A percentile compares a stretch with the other conserved stretches of the same genome.
These are phyloP conservation scores for Penicillium roqueforti DNA, from an alignment of 495 filamentous ascomycete genomes.

Conservation along the genomic window DNA sequence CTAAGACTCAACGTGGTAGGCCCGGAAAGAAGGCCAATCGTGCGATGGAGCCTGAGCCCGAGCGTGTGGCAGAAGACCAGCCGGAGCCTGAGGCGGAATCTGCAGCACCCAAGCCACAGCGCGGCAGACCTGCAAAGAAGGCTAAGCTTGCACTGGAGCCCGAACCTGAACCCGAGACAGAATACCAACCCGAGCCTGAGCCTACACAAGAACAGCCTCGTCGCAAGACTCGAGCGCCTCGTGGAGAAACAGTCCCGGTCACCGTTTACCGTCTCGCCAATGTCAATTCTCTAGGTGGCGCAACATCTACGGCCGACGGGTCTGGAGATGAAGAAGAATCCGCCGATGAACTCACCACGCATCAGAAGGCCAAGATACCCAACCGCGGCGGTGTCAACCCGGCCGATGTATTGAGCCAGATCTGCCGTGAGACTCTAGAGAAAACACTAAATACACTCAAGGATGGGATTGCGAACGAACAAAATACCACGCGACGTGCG, in stretches of 20 bases:
- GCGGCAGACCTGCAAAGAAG: background rate
- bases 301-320: constrained; percentile 11
- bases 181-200: constrained; percentile 5
- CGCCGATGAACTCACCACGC: constrained; percentile 31
- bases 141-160: background rate
- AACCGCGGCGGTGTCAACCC: constrained; percentile 63
- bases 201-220: constrained; percentile 20
- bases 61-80: background rate
- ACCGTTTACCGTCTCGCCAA: constrained; percentile 46
- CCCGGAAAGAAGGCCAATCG: background rate
- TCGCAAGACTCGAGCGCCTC: constrained; percentile 30
- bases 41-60: background rate
- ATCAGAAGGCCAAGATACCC: constrained; percentile 36
- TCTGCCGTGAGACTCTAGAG: constrained; percentile 64
- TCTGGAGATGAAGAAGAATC: constrained; percentile 33
- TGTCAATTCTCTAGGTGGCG: constrained; percentile 25
- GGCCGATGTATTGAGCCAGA: constrained; percentile 64
- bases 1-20: background rate
- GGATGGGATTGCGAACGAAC: constrained; percentile 36
- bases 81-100: background rate
- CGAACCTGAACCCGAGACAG: constrained; percentile 5
- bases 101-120: background rate
- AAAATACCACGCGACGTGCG: constrained; percentile 36
- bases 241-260: constrained; percentile 42
- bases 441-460: constrained; percentile 43